Percentiles rank a stretch among this genome's conserved stretches.
Evolutionary conservation across 108 stramenopile species (phyloP).

Genomic region (Ochromonas danica): DNA sequence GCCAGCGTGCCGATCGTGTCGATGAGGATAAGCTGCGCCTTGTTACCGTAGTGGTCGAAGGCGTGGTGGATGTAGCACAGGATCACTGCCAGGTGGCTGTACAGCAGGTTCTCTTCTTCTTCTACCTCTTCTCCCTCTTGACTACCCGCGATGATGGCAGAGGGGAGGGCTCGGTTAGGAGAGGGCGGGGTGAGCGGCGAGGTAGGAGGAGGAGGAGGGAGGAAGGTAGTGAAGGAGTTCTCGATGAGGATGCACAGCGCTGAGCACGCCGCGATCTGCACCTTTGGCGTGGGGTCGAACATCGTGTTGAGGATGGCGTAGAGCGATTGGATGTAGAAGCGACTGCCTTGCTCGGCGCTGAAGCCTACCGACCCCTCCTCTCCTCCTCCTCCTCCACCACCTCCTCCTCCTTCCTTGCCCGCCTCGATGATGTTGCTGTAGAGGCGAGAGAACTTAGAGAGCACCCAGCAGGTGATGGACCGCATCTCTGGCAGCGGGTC

Average conservation of each 20-base stretch:
- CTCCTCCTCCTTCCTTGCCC: neutral
- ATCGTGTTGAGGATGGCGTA: neutral
- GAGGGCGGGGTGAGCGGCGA: no score
- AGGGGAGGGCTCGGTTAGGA: no score
- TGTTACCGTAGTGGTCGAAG: neutral
- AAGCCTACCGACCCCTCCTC: no score
- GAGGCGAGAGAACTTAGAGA: neutral
- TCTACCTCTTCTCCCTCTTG: neutral
- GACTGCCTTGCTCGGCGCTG: neutral
- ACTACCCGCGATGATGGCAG: no score
- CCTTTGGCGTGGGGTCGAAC: neutral
- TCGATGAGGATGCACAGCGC: neutral
- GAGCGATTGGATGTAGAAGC: neutral
- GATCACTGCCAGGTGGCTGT: neutral
- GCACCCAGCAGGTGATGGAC: conserved; percentile 3
- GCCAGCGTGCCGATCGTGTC: neutral
- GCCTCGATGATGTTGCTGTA: neutral
- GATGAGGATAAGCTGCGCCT: neutral
- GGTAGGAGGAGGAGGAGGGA: no score
- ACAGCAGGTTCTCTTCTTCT: neutral
- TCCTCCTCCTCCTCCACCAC: no score
- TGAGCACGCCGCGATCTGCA: neutral
- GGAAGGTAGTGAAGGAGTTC: neutral
- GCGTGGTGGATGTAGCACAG: neutral
- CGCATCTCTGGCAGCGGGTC: neutral